Conservation (phyloP, 2,329 filamentous ascomycete species). For the Colletotrichum orchidophilum region DNA sequence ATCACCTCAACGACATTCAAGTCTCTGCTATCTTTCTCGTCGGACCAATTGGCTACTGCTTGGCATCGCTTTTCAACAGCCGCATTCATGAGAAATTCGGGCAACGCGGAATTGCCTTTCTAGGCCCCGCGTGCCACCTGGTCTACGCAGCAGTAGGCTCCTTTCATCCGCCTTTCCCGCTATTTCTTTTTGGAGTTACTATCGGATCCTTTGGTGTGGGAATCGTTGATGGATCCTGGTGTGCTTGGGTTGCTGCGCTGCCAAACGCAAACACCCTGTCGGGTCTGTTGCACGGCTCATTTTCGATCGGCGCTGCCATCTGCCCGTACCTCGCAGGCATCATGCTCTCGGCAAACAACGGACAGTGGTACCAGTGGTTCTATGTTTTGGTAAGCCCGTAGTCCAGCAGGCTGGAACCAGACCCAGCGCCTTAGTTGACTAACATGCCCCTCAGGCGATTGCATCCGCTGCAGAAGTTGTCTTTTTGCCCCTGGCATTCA, state of each 20-base stretch:
- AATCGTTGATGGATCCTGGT: slow-evolving; percentile 54
- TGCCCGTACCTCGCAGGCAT: slow-evolving; percentile 76
- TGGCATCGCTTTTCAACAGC: slow-evolving; percentile 50
- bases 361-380: slow-evolving; percentile 79
- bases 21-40: slow-evolving; percentile 56
- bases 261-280: slow-evolving; percentile 61
- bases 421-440: neutral
- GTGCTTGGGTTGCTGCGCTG: slow-evolving; percentile 53
- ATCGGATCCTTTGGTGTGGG: slow-evolving; percentile 55
- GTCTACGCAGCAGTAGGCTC: slow-evolving; percentile 71
- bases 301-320: slow-evolving; percentile 76
- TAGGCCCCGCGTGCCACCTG: slow-evolving; percentile 49
- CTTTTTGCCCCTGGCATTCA: slow-evolving; percentile 66
- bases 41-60: slow-evolving; percentile 53
- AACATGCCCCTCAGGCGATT: slow-evolving; percentile 38
- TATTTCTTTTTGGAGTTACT: slow-evolving; percentile 70
- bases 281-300: slow-evolving; percentile 76
- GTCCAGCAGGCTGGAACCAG: fast-evolving
- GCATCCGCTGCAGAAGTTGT: slow-evolving; percentile 64
- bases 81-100: slow-evolving; percentile 61
- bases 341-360: slow-evolving; percentile 70
- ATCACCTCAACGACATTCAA: slow-evolving; percentile 50
- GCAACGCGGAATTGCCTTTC: slow-evolving; percentile 62
- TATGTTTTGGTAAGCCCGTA: slow-evolving; percentile 70
- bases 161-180: slow-evolving; percentile 74